Percentiles rank a stretch among this genome's conserved stretches.
phyloP scores from a whole-genome alignment of 2,329 filamentous ascomycete genomes.

The Ceratocystis albifundus region DNA sequence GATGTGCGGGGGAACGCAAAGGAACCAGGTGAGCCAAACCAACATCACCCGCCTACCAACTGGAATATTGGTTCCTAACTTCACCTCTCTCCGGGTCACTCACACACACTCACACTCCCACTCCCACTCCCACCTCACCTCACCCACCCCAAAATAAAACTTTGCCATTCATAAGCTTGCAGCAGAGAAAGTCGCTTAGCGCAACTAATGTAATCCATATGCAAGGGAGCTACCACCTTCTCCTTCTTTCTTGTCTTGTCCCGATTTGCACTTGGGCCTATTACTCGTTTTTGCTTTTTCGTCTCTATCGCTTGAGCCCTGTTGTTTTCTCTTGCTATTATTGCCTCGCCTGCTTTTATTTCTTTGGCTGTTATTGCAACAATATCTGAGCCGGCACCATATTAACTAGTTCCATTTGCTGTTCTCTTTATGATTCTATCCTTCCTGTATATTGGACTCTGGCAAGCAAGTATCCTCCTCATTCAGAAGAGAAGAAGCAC shows the following conservation, averaged over 20 bases:
- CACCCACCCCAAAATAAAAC: conserved; percentile 1
- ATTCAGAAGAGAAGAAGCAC: conserved; percentile 2
- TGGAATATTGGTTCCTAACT: not conserved
- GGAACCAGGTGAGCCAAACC: not conserved
- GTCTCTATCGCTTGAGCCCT: not conserved
- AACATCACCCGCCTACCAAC: not conserved
- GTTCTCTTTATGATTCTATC: not conserved
- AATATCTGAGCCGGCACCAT: too few relatives aligned
- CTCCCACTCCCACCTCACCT: too few relatives aligned
- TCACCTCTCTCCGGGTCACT: not conserved
- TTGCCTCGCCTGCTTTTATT: not conserved
- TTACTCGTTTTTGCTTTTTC: not conserved
- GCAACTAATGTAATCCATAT: not conserved
- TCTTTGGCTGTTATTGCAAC: not conserved
- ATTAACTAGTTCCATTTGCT: not conserved
- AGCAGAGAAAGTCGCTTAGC: not conserved
- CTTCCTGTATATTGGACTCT: not conserved
- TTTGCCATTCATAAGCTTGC: not conserved
- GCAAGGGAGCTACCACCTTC: conserved; percentile 2
- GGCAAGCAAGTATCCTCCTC: not conserved
- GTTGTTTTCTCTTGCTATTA: not conserved
- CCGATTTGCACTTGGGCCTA: not conserved
- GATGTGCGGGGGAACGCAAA: not conserved
- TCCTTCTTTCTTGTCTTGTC: not conserved
- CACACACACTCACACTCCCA: too few relatives aligned